A percentile compares a stretch with the other conserved stretches of the same genome.
Conservation (phyloP, 2,329 filamentous ascomycete species). For the Cladosporium phlei region DNA sequence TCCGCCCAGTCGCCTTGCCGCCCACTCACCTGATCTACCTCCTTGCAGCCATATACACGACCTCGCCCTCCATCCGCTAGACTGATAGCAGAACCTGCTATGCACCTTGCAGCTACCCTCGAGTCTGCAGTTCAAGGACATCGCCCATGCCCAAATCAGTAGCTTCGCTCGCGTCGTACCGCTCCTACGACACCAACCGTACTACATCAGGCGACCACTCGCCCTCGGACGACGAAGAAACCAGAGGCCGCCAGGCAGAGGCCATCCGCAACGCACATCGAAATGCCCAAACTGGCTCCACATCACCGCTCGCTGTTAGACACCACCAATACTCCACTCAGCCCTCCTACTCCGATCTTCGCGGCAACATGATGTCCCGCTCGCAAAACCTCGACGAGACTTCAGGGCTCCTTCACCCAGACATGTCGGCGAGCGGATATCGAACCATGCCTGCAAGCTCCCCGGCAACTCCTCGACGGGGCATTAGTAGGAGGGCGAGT, state of each 20-base stretch:
- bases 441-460: slow-evolving; percentile 20
- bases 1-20: neutral
- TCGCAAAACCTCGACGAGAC: slow-evolving; percentile 36
- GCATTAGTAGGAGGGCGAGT: slow-evolving; percentile 32
- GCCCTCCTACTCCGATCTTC: slow-evolving; percentile 7
- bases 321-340: neutral
- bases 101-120: slow-evolving; percentile 5
- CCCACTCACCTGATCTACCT: slow-evolving; percentile 4
- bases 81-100: slow-evolving; percentile 6
- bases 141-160: slow-evolving; percentile 32
- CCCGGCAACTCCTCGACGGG: slow-evolving; percentile 26
- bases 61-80: neutral
- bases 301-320: slow-evolving; percentile 25
- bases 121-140: neutral
- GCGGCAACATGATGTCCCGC: slow-evolving; percentile 7
- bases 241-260: slow-evolving; percentile 28
- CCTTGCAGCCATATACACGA: slow-evolving; percentile 4
- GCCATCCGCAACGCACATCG: slow-evolving; percentile 32
- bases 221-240: slow-evolving; percentile 27
- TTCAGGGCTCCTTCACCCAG: slow-evolving; percentile 40
- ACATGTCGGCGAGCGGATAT: slow-evolving; percentile 21
- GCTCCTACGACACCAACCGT: slow-evolving; percentile 30
- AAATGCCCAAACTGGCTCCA: slow-evolving; percentile 22
- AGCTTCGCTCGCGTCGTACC: slow-evolving; percentile 28
- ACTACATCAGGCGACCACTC: slow-evolving; percentile 33